A percentile compares a stretch with the other conserved stretches of the same genome.
Conservation (phyloP, 1,139 yeast genomes). For the Scheffersomyces titani region DNA sequence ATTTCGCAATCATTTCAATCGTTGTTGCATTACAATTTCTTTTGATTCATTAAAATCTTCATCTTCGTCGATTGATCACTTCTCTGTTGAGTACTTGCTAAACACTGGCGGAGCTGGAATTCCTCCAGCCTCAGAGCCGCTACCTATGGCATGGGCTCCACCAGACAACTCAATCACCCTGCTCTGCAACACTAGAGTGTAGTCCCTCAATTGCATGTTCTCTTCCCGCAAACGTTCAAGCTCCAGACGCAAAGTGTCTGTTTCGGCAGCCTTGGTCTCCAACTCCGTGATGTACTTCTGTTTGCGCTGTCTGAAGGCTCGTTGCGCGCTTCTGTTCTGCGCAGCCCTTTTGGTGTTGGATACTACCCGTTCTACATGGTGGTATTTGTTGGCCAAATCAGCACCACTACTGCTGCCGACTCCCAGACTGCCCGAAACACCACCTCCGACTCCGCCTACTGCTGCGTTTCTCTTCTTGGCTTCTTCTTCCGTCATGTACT, state of each 20-base stretch:
- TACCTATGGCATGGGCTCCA: constrained; percentile 5
- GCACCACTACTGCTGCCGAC: constrained; percentile 6
- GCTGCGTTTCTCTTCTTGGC: constrained; percentile 10
- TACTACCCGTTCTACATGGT: constrained; percentile 1
- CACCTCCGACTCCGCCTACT: constrained; percentile 3
- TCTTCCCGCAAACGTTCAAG: constrained; percentile 67
- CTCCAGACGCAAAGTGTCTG: constrained; percentile 57
- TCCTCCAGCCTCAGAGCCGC: not conserved
- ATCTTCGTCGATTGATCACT: constrained; percentile 2
- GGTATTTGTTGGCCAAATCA: constrained; percentile 4
- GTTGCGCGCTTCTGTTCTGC: constrained; percentile 86
- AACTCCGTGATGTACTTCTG: constrained; percentile 77
- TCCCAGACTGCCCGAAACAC: constrained; percentile 1
- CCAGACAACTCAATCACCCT: constrained; percentile 52
- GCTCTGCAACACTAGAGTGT: constrained; percentile 68
- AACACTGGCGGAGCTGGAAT: constrained; percentile 44
- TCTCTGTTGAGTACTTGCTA: constrained; percentile 6
- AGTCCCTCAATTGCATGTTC: constrained; percentile 71
- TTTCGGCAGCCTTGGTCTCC: constrained; percentile 67
- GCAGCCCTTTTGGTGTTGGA: constrained; percentile 72
- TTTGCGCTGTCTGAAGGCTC: constrained; percentile 81
- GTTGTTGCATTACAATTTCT: too few relatives aligned
- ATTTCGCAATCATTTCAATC: not conserved
- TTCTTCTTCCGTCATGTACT: constrained; percentile 4
- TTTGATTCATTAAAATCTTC: not conserved